A percentile compares a stretch with the other conserved stretches of the same genome.
phyloP scores from a whole-genome alignment of 2,329 filamentous ascomycete species.

The Stemphylium beticola region DNA sequence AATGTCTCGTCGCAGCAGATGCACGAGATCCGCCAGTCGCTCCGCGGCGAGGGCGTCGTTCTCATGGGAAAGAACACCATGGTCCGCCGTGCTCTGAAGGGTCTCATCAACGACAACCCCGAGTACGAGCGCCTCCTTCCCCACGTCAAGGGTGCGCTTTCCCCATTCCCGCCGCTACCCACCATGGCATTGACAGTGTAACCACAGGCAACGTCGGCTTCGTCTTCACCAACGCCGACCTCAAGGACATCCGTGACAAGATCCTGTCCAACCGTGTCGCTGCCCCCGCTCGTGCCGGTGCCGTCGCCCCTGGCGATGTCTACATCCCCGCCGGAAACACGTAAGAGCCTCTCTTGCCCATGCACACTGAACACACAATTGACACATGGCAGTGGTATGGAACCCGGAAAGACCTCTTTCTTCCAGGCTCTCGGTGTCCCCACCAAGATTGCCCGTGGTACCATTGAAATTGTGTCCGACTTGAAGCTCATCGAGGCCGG shows the following conservation, averaged over 20 bases:
- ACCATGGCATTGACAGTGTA: constrained; percentile 22
- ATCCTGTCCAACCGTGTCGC: constrained; percentile 97
- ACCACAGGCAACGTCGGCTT: constrained; percentile 82
- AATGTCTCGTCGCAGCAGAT: constrained; percentile 99
- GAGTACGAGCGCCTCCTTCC: constrained; percentile 99
- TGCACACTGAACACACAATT: constrained; percentile 11
- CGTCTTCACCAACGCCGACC: constrained; percentile 98
- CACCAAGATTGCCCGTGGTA: constrained; percentile 99
- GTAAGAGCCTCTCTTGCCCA: constrained; percentile 25
- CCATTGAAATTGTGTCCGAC: constrained; percentile 98
- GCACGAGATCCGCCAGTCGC: constrained; percentile 97
- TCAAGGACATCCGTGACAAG: constrained; percentile 91
- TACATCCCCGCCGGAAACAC: constrained; percentile 98
- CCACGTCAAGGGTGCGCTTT: constrained; percentile 74
- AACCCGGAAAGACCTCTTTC: constrained; percentile 99
- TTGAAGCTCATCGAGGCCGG: constrained; percentile 96
- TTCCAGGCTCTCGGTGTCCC: constrained; percentile 99
- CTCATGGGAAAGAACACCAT: constrained; percentile 99
- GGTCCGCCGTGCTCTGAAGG: constrained; percentile 98
- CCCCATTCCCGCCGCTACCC: neutral
- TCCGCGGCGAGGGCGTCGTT: constrained; percentile 91
- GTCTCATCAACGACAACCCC: constrained; percentile 85
- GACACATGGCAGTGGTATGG: constrained; percentile 73
- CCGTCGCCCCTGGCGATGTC: constrained; percentile 90
- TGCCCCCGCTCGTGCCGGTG: constrained; percentile 96